Evolutionary conservation across 2,329 filamentous ascomycete species (phyloP).

Genomic region (Dryadomyces quercus-mongolicae): DNA sequence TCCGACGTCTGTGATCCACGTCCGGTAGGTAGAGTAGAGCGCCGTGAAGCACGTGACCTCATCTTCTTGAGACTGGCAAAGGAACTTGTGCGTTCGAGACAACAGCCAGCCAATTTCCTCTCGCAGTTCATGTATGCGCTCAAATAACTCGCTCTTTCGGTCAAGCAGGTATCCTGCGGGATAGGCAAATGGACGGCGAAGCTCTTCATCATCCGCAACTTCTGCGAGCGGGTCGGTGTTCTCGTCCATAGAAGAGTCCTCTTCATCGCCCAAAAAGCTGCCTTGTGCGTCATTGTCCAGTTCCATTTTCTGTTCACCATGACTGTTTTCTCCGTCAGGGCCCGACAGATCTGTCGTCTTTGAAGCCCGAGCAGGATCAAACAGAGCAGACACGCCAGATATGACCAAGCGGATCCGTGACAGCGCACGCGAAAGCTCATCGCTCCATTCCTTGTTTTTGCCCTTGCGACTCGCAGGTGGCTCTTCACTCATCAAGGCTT

Average conservation of each 20-base stretch:
- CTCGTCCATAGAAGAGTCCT: conserved; percentile 30
- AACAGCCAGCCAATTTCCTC: conserved; percentile 69
- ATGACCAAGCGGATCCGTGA: conserved; percentile 80
- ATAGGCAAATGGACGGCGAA: conserved; percentile 79
- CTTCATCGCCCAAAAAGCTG: conserved; percentile 36
- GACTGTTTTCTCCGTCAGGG: conserved; percentile 20
- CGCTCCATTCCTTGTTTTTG: conserved; percentile 97
- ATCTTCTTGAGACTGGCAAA: conserved; percentile 77
- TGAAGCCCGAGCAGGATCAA: conserved; percentile 66
- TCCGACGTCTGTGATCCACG: conserved; percentile 96
- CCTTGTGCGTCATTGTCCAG: background rate
- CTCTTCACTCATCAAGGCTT: conserved; percentile 67
- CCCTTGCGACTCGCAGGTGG: conserved; percentile 81
- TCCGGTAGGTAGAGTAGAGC: conserved; percentile 81
- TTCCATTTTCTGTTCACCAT: conserved; percentile 9
- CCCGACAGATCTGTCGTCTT: conserved; percentile 25
- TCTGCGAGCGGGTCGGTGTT: conserved; percentile 45
- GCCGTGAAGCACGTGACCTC: conserved; percentile 93
- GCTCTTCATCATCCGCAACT: conserved; percentile 65
- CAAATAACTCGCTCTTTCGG: conserved; percentile 50
- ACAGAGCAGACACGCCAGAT: conserved; percentile 79
- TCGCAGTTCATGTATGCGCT: conserved; percentile 66
- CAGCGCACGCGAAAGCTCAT: conserved; percentile 84
- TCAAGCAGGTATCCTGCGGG: conserved; percentile 75
- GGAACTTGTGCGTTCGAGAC: conserved; percentile 73